Evolutionary conservation across 2,329 filamentous ascomycete genomes (phyloP).

Genomic region (Atkinsonella hypoxylon): DNA sequence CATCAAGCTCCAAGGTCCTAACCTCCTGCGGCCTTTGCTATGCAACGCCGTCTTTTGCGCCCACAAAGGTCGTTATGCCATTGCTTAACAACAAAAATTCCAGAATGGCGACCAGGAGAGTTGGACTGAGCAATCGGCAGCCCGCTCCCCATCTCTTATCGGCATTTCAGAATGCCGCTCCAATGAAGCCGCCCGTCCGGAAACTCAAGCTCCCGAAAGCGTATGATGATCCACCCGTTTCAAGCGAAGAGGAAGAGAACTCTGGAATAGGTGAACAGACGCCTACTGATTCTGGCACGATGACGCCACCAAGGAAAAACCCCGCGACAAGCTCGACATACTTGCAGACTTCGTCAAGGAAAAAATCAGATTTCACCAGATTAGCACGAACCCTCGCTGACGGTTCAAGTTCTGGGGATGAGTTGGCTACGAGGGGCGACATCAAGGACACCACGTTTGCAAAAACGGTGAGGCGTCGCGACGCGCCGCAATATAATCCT

Average conservation of each 20-base stretch:
- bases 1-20: neutral
- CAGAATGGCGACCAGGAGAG: neutral
- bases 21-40: neutral
- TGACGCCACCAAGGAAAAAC: neutral
- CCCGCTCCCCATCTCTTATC: slow-evolving; percentile 10
- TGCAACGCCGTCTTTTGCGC: neutral
- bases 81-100: slow-evolving; percentile 5
- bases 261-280: slow-evolving; percentile 2
- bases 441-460: slow-evolving; percentile 24
- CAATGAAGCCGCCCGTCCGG: neutral
- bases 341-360: neutral
- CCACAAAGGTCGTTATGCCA: neutral
- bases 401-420: slow-evolving; percentile 15
- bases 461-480: neutral
- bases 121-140: slow-evolving; percentile 13
- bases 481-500: slow-evolving; percentile 1
- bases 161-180: neutral
- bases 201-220: slow-evolving; percentile 9
- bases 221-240: slow-evolving; percentile 15
- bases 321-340: neutral
- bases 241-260: slow-evolving; percentile 19
- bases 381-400: slow-evolving; percentile 2
- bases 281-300: neutral
- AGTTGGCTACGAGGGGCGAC: slow-evolving; percentile 14
- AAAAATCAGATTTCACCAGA: neutral